Evolutionary conservation across 148 eudicot species (phyloP).

Genomic region (Rhododendron griersonianum): DNA sequence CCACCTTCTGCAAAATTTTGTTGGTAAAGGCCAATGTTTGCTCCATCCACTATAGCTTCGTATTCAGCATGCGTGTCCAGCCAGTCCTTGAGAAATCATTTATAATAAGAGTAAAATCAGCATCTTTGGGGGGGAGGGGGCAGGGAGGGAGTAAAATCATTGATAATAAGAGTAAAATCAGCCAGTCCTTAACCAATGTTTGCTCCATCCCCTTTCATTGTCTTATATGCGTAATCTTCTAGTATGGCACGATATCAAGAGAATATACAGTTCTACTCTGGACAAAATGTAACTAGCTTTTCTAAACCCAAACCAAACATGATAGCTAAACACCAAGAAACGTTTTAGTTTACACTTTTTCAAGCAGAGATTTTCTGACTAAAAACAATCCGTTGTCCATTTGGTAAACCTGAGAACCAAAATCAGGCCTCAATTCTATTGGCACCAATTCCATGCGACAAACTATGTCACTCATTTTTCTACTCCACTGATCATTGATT

Average conservation of each 20-base stretch:
- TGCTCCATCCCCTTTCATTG: too few species aligned
- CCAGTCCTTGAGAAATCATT: constrained; percentile 54
- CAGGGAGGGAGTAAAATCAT: too few species aligned
- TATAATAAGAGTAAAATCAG: background rate
- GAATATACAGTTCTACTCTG: background rate
- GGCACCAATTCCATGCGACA: background rate
- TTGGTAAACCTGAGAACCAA: background rate
- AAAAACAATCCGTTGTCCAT: background rate
- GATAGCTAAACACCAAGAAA: background rate
- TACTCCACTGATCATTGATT: background rate
- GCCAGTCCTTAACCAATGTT: too few species aligned
- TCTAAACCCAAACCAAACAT: background rate
- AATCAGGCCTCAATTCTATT: background rate
- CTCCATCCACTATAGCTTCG: constrained; percentile 84
- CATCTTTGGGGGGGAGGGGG: background rate
- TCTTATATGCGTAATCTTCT: background rate
- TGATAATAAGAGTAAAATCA: too few species aligned
- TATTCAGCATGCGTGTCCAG: constrained; percentile 57
- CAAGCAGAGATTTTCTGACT: background rate
- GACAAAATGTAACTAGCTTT: background rate
- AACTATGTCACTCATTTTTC: background rate
- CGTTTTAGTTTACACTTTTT: background rate
- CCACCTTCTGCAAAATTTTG: constrained; percentile 92
- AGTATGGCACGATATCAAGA: background rate
- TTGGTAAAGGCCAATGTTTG: constrained; percentile 80